Percentiles rank a stretch among this genome's conserved stretches.
These are phyloP conservation scores for Pyropia haitanensis DNA, from an alignment of 23 red algal species.

Conservation along the genomic window DNA sequence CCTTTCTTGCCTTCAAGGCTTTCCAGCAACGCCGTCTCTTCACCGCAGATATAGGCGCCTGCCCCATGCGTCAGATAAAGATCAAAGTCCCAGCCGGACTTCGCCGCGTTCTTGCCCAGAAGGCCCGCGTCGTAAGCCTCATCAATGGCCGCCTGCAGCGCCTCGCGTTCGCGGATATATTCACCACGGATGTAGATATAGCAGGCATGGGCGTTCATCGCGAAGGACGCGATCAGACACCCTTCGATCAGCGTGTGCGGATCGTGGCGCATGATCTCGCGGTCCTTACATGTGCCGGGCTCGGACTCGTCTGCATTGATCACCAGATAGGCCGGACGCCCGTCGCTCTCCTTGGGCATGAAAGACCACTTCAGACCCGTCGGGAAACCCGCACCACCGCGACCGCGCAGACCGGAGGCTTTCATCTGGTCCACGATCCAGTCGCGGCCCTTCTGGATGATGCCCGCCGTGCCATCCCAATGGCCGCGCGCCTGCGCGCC, in stretches of 20 bases:
- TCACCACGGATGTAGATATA: constrained; percentile 96
- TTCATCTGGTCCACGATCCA: constrained; percentile 89
- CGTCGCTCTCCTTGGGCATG: constrained; percentile 82
- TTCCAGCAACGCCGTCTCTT: constrained; percentile 97
- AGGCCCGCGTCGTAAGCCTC: constrained; percentile 90
- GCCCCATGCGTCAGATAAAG: constrained; percentile 83
- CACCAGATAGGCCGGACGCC: constrained; percentile 85
- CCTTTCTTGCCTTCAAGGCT: constrained; percentile 92
- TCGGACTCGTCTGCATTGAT: constrained; percentile 97
- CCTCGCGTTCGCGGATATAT: constrained; percentile 78
- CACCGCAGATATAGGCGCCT: constrained; percentile 98
- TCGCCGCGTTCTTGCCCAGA: constrained; percentile 82
- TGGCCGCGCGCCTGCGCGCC: constrained; percentile 84
- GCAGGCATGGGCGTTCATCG: constrained; percentile 74
- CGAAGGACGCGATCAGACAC: constrained; percentile 52
- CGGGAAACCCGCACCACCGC: constrained; percentile 94
- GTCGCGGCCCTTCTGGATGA: constrained; percentile 86
- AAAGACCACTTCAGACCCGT: constrained; percentile 89
- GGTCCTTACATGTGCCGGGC: constrained; percentile 93
- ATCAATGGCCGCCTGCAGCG: constrained; percentile 53
- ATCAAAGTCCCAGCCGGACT: constrained; percentile 86
- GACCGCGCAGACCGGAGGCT: constrained; percentile 76
- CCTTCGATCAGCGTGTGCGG: constrained; percentile 96
- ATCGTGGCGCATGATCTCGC: constrained; percentile 96
- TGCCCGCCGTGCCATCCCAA: constrained; percentile 89